A percentile compares a stretch with the other conserved stretches of the same genome.
Evolutionary conservation across 2,329 filamentous ascomycete species (phyloP).

Genomic region (Westerdykella sp.): DNA sequence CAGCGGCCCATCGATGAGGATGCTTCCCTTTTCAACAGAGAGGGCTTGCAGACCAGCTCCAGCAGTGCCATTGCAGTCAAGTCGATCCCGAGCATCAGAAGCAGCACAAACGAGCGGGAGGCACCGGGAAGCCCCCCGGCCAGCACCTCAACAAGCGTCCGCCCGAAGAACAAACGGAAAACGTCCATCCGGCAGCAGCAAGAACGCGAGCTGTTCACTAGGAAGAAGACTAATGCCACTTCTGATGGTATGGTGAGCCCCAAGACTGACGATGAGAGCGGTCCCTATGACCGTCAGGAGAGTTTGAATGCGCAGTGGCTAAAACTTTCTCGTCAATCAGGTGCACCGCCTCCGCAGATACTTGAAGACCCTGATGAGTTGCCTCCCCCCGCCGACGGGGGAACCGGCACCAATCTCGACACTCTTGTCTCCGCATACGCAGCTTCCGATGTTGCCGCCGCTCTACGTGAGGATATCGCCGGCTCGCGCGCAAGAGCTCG

Average conservation of each 20-base stretch:
- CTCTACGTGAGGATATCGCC: slow-evolving; percentile 72
- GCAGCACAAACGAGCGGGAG: slow-evolving; percentile 62
- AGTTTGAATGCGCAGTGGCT: slow-evolving; percentile 53
- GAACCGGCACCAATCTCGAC: slow-evolving; percentile 70
- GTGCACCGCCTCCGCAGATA: slow-evolving; percentile 52
- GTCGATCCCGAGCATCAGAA: slow-evolving; percentile 79
- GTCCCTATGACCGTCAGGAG: slow-evolving; percentile 46
- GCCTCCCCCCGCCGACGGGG: slow-evolving; percentile 51
- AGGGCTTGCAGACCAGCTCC: slow-evolving; percentile 64
- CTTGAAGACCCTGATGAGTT: slow-evolving; percentile 64
- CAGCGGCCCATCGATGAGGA: slow-evolving; percentile 50
- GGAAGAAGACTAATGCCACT: slow-evolving; percentile 58
- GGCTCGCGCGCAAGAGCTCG: slow-evolving; percentile 59
- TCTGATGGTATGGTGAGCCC: slow-evolving; percentile 52
- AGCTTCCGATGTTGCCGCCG: slow-evolving; percentile 68
- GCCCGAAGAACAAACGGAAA: slow-evolving; percentile 64
- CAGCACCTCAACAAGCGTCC: slow-evolving; percentile 54
- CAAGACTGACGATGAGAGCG: slow-evolving; percentile 55
- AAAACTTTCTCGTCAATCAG: slow-evolving; percentile 50
- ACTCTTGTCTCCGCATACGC: slow-evolving; percentile 69
- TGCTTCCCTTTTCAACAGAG: slow-evolving; percentile 53
- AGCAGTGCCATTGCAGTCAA: slow-evolving; percentile 87
- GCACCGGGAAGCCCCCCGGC: slow-evolving; percentile 46
- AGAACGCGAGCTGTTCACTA: slow-evolving; percentile 83
- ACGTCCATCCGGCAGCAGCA: slow-evolving; percentile 81